Conservation (phyloP, 2,329 filamentous ascomycete genomes). For the Fusarium virguliforme region DNA sequence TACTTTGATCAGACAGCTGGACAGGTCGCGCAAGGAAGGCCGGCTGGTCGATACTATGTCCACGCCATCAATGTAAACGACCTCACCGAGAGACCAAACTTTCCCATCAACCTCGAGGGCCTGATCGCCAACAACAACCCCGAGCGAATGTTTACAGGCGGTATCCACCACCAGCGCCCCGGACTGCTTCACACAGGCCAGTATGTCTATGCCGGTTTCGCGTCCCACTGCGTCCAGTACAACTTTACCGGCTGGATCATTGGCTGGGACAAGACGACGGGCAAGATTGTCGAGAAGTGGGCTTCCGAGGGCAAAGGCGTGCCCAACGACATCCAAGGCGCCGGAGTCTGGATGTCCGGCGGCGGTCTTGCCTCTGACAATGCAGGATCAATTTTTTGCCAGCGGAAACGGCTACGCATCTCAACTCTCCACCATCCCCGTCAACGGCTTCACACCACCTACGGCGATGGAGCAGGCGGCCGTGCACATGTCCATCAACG, state of each 20-base stretch:
- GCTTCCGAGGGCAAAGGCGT: constrained; percentile 62
- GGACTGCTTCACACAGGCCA: constrained; percentile 63
- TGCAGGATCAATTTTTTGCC: constrained; percentile 58
- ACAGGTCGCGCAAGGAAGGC: constrained; percentile 53
- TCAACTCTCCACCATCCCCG: constrained; percentile 57
- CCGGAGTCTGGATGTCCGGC: constrained; percentile 63
- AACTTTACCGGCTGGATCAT: constrained; percentile 71
- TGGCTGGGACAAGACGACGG: constrained; percentile 63
- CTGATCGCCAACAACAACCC: constrained; percentile 63
- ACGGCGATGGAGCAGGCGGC: constrained; percentile 64
- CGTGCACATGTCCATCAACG: constrained; percentile 61
- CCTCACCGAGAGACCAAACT: constrained; percentile 58
- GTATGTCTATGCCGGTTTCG: constrained; percentile 68
- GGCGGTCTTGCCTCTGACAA: constrained; percentile 60
- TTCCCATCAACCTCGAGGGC: constrained; percentile 66
- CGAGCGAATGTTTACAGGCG: constrained; percentile 66
- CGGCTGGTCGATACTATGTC: constrained; percentile 57
- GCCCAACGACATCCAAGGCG: constrained; percentile 57
- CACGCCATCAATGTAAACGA: constrained; percentile 60
- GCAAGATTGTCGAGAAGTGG: constrained; percentile 58
- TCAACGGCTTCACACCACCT: constrained; percentile 58
- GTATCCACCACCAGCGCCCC: constrained; percentile 68
- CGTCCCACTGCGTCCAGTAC: constrained; percentile 70
- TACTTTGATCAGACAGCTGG: constrained; percentile 56
- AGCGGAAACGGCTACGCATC: constrained; percentile 62